These are phyloP conservation scores for Purpureocillium lavendulum DNA, from an alignment of 2,329 filamentous ascomycete species.

Conservation along the genomic window DNA sequence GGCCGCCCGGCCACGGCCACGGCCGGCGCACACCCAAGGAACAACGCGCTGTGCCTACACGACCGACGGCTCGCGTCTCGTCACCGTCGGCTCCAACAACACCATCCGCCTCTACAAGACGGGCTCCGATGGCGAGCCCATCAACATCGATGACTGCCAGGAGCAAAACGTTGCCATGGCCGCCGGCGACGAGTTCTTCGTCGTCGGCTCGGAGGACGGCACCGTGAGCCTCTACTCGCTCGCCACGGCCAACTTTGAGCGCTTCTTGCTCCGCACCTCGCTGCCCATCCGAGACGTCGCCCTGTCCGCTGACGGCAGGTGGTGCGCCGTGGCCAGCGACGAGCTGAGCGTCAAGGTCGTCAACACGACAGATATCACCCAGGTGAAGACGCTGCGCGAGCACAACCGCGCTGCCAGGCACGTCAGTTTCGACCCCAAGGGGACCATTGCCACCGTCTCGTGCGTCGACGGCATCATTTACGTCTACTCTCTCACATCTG, in stretches of 20 bases:
- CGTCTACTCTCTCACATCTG: constrained; percentile 72
- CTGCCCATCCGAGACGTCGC: constrained; percentile 81
- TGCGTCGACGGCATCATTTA: constrained; percentile 87
- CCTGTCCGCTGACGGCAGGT: constrained; percentile 71
- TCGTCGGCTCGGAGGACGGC: constrained; percentile 88
- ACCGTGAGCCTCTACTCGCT: constrained; percentile 94
- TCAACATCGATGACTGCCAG: constrained; percentile 82
- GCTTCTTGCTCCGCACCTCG: constrained; percentile 75
- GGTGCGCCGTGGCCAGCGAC: constrained; percentile 95
- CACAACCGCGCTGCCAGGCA: constrained; percentile 87
- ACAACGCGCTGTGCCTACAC: constrained; percentile 85
- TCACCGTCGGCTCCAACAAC: constrained; percentile 91
- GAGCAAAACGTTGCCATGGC: constrained; percentile 78
- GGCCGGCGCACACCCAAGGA: constrained; percentile 75
- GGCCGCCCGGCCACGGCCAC: constrained; percentile 44
- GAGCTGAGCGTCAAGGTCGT: constrained; percentile 89
- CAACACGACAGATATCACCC: constrained; percentile 67
- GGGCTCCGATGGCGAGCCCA: constrained; percentile 84
- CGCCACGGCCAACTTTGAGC: constrained; percentile 63
- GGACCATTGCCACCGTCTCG: constrained; percentile 67
- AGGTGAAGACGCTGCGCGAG: constrained; percentile 71
- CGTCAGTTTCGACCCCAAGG: constrained; percentile 76
- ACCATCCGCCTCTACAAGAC: constrained; percentile 89
- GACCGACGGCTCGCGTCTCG: constrained; percentile 73
- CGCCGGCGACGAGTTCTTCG: constrained; percentile 71